Conservation (phyloP, 768 basidiomycete species). For the Leccinum ochraceum region DNA sequence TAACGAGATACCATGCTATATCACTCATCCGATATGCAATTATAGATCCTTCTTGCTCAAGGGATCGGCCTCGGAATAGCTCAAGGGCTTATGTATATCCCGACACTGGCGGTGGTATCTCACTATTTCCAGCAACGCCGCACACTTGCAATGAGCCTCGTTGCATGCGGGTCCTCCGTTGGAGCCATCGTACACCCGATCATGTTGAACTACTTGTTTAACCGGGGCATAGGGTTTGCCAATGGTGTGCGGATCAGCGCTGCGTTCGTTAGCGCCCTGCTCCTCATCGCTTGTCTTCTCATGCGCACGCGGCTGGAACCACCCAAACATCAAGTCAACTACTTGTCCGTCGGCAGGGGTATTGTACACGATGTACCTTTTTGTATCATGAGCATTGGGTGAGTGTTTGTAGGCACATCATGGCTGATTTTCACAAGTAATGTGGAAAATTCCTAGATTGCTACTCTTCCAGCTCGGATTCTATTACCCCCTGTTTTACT, state of each 20-base stretch:
- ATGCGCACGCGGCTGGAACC: slow-evolving; percentile 44
- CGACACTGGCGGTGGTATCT: slow-evolving; percentile 43
- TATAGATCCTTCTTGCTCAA: slow-evolving; percentile 49
- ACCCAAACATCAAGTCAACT: slow-evolving; percentile 16
- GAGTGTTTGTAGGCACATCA: slow-evolving; percentile 1
- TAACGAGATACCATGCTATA: not conserved
- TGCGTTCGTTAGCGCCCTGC: slow-evolving; percentile 38
- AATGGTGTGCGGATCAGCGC: slow-evolving; percentile 52
- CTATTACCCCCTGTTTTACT: slow-evolving; percentile 55
- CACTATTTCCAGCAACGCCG: slow-evolving; percentile 46
- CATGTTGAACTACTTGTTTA: slow-evolving; percentile 34
- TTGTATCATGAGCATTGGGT: slow-evolving; percentile 24
- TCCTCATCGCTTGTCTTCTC: slow-evolving; percentile 34
- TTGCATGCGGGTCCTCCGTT: slow-evolving; percentile 39
- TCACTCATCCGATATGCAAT: not conserved
- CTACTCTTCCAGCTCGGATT: slow-evolving; percentile 38
- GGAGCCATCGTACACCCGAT: slow-evolving; percentile 28
- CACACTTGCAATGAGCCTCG: slow-evolving; percentile 46
- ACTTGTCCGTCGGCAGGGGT: slow-evolving; percentile 18
- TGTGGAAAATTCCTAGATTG: slow-evolving; percentile 7
- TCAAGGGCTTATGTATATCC: slow-evolving; percentile 47
- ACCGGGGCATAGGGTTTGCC: slow-evolving; percentile 37
- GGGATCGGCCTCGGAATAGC: slow-evolving; percentile 49
- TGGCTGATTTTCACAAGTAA: not conserved
- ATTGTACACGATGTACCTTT: slow-evolving; percentile 19